These are phyloP conservation scores for Clitocybe nebularis DNA, from an alignment of 1,284 basidiomycete species.

Conservation along the genomic window DNA sequence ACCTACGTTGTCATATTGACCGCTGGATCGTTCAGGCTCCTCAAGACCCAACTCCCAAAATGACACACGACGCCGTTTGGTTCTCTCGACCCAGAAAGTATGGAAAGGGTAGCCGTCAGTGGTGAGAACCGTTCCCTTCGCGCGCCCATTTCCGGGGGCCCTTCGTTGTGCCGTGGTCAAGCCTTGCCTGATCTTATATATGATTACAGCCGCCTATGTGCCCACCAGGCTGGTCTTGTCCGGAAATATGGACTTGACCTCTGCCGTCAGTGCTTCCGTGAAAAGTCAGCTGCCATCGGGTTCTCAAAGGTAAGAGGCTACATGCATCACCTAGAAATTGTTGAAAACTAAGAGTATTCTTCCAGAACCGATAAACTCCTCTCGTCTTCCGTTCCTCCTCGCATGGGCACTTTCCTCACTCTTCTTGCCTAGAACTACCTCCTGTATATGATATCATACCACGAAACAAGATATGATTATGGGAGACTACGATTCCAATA, in stretches of 20 bases:
- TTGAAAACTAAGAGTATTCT: not conserved
- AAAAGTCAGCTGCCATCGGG: slow-evolving; percentile 90
- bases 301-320: slow-evolving; percentile 78
- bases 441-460: slow-evolving; percentile 4
- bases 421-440: not conserved
- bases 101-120: slow-evolving; percentile 94
- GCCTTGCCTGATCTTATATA: not conserved
- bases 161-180: not conserved
- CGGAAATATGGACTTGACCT: slow-evolving; percentile 93
- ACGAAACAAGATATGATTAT: slow-evolving; percentile 1
- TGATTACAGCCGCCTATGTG: slow-evolving; percentile 79
- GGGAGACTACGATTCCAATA: not conserved
- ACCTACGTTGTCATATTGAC: not conserved
- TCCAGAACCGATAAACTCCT: slow-evolving; percentile 39
- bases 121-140: slow-evolving; percentile 46
- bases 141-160: not conserved
- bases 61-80: slow-evolving; percentile 92
- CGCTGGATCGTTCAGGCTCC: slow-evolving; percentile 8
- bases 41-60: slow-evolving; percentile 38
- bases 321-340: not conserved
- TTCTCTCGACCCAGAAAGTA: slow-evolving; percentile 91
- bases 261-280: slow-evolving; percentile 98
- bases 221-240: slow-evolving; percentile 95
- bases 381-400: not conserved
- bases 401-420: too few species aligned